Conservation (phyloP, 1,139 yeast genomes). For the Sugiyamaella grinbergsii region DNA sequence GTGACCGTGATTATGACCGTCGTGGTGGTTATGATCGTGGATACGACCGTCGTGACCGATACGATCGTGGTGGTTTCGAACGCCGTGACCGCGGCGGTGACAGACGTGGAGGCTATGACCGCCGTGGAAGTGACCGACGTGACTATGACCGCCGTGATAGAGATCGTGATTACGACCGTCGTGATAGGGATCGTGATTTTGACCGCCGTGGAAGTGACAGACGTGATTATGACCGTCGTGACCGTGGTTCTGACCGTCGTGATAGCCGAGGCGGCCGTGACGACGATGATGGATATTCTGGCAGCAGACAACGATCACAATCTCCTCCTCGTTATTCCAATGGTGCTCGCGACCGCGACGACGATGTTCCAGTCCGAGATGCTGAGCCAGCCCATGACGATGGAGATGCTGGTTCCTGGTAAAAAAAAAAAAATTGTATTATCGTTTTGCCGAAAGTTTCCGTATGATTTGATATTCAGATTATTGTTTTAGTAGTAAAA, state of each 20-base stretch:
- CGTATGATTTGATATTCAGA: background rate
- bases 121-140: constrained; percentile 24
- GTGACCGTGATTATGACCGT: constrained; percentile 26
- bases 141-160: constrained; percentile 25
- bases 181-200: constrained; percentile 25
- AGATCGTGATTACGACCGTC: constrained; percentile 13
- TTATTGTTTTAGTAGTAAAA: constrained; percentile 10
- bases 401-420: constrained; percentile 21
- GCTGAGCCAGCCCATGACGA: constrained; percentile 17
- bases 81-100: constrained; percentile 29
- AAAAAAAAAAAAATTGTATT: background rate
- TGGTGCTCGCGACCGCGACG: constrained; percentile 23
- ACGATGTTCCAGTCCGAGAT: constrained; percentile 16
- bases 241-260: constrained; percentile 26
- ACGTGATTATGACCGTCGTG: constrained; percentile 25
- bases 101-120: constrained; percentile 23
- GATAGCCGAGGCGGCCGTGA: constrained; percentile 25
- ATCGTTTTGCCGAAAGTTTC: background rate
- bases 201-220: constrained; percentile 24
- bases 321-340: constrained; percentile 24
- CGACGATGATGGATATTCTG: constrained; percentile 14
- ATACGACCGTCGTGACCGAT: constrained; percentile 22
- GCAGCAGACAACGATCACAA: constrained; percentile 19
- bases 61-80: constrained; percentile 28
- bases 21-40: constrained; percentile 22